Percentiles rank a stretch among this genome's conserved stretches.
Evolutionary conservation across 2,329 filamentous ascomycete species (phyloP).

Genomic region (Colletotrichum abscissum): DNA sequence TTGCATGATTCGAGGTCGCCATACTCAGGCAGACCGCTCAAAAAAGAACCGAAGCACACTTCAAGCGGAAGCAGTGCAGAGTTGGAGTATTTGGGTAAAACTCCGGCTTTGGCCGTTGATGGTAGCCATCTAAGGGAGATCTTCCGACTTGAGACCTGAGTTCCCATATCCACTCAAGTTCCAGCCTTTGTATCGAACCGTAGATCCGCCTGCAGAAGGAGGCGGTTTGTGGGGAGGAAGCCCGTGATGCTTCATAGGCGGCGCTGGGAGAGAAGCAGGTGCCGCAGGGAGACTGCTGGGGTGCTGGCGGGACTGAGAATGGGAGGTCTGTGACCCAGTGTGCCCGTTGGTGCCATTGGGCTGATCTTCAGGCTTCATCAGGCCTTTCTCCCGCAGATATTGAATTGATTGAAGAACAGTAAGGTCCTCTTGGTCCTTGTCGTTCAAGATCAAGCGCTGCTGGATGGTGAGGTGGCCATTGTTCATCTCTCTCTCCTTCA

Average conservation of each 20-base stretch:
- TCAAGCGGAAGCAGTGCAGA: background rate
- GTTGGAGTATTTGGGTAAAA: background rate
- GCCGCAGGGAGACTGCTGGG: slow-evolving; percentile 49
- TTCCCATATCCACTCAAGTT: slow-evolving; percentile 54
- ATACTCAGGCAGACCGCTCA: slow-evolving; percentile 23
- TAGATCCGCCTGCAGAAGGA: slow-evolving; percentile 38
- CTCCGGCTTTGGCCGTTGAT: background rate
- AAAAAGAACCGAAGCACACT: background rate
- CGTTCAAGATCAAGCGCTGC: slow-evolving; percentile 74
- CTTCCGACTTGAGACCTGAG: slow-evolving; percentile 49
- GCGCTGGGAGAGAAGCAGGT: slow-evolving; percentile 49
- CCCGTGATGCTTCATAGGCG: slow-evolving; percentile 41
- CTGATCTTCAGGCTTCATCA: slow-evolving; percentile 52
- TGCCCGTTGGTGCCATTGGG: slow-evolving; percentile 38
- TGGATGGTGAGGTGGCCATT: slow-evolving; percentile 74
- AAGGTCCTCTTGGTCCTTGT: slow-evolving; percentile 75
- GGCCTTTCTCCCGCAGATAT: slow-evolving; percentile 71
- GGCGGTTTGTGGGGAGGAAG: slow-evolving; percentile 49
- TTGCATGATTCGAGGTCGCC: slow-evolving; percentile 7
- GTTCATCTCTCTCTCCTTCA: slow-evolving; percentile 73
- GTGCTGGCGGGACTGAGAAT: slow-evolving; percentile 15
- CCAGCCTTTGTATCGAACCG: slow-evolving; percentile 51
- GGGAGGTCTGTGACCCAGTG: background rate
- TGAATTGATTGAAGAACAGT: slow-evolving; percentile 74
- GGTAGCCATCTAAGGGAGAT: slow-evolving; percentile 41